Evolutionary conservation across 2,329 filamentous ascomycete genomes (phyloP).

Genomic region (Metarhizium guizhouense): DNA sequence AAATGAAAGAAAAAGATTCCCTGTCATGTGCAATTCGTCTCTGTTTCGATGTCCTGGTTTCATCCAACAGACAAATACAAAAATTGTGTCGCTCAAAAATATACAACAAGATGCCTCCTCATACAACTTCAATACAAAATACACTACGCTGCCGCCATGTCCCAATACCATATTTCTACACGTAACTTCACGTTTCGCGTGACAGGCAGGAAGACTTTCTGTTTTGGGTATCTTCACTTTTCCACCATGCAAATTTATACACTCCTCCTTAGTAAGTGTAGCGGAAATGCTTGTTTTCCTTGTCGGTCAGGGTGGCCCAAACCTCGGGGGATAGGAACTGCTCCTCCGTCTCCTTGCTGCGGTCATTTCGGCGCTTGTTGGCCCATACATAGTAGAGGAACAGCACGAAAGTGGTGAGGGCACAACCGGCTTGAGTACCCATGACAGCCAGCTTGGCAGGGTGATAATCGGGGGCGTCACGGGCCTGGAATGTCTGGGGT

Average conservation of each 20-base stretch:
- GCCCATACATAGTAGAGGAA: slow-evolving; percentile 42
- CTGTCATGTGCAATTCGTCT: too few relatives aligned
- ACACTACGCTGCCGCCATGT: too few relatives aligned
- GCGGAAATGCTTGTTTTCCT: slow-evolving; percentile 47
- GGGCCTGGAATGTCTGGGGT: slow-evolving; percentile 44
- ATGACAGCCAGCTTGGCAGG: slow-evolving; percentile 48
- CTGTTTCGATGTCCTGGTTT: too few relatives aligned
- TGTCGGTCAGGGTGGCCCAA: slow-evolving; percentile 45
- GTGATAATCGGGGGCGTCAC: slow-evolving; percentile 41
- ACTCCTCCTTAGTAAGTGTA: slow-evolving; percentile 32
- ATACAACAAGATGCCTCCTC: too few relatives aligned
- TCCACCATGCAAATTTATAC: neutral
- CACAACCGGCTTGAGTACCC: slow-evolving; percentile 37
- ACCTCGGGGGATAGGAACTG: slow-evolving; percentile 30
- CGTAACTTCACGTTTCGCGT: neutral
- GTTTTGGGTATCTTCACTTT: neutral
- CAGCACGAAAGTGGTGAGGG: slow-evolving; percentile 31
- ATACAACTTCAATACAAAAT: too few relatives aligned
- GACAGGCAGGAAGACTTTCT: neutral
- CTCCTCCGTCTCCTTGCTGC: slow-evolving; percentile 27
- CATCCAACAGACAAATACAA: too few relatives aligned
- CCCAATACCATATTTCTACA: neutral
- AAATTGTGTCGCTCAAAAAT: too few relatives aligned
- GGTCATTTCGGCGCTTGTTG: slow-evolving; percentile 29
- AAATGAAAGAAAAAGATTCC: too few relatives aligned